Evolutionary conservation across 2,329 filamentous ascomycete species (phyloP), one percentile per base, ranked within the genome.

Genomic region (Colletotrichum tropicicola): DNA sequence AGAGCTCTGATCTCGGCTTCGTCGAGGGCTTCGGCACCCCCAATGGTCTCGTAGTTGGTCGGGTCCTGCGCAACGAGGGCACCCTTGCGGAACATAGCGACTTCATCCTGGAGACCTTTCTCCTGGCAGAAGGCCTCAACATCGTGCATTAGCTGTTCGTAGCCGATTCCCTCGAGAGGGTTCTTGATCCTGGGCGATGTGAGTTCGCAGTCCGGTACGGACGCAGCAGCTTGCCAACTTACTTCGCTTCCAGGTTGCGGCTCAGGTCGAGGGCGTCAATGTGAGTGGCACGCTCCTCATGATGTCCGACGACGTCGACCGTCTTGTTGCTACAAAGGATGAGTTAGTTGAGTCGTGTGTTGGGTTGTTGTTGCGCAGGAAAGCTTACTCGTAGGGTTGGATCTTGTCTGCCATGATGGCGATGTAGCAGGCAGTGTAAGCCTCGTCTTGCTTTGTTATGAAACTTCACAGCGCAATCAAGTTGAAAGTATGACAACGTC

Each of bases 31-130:
- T 86, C 79, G 56, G 86, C 79, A 68, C 85, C 84, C 4, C 75
- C 77, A 41, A 93, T 83, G 32, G 83, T 79, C 61, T 92, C 89
- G 73, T 80, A 92, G 28, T 83, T 81, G 8, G 80, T 79, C 0
- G 91, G 91, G 69, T 90, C 87, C 74, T 92, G 91, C 3, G 92
- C 92, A 17, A 94, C 85, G 10, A 95, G 82, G 4, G 92, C 92
- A 32, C 91, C 92, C 70, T 90, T 90, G 54, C 85, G 82, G 54
- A 94, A 82, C 15, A 91, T 73, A 4, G 80, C 77, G 3, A 87
- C 77, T 68, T 90, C 83, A 57, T 90, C 85, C 2, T 79, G 75
- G 25, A 94, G 81, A 23, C 83, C 83, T 69, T 90, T 86, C 43
- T 84, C 78, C 13, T 80, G 78, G 39, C 89, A 90, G 71, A 92